Evolutionary conservation across 2,329 filamentous ascomycete genomes (phyloP).

Genomic region (Fusarium sp.): DNA sequence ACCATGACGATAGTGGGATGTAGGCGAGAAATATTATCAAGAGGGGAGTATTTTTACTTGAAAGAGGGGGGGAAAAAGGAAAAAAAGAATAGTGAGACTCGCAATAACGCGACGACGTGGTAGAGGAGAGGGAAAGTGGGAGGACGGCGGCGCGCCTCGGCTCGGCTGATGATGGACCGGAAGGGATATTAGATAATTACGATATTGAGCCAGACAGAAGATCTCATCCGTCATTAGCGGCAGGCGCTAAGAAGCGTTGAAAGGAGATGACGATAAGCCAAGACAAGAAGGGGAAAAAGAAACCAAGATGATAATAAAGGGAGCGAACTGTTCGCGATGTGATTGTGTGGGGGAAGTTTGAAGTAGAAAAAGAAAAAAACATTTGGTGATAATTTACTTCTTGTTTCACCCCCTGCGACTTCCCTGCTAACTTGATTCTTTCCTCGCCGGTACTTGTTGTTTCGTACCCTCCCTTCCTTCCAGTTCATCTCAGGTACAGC

Average conservation of each 20-base stretch:
- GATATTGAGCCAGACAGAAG: conserved; percentile 13
- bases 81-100: background rate
- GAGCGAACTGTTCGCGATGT: background rate
- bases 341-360: background rate
- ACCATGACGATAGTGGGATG: conserved; percentile 32
- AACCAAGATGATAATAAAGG: conserved; percentile 4
- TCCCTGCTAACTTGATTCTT: conserved; percentile 10
- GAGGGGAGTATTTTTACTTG: background rate
- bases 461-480: conserved; percentile 4
- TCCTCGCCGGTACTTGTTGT: conserved; percentile 17
- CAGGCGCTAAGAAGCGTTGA: conserved; percentile 12
- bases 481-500: background rate
- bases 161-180: conserved; percentile 14
- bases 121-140: background rate
- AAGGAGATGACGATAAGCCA: background rate
- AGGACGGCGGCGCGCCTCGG: conserved; percentile 14
- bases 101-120: background rate
- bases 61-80: background rate
- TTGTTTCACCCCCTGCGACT: background rate
- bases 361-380: background rate
- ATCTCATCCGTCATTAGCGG: conserved; percentile 15
- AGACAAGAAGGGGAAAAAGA: background rate
- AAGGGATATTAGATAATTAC: conserved; percentile 36
- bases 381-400: conserved; percentile 14
- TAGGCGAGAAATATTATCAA: conserved; percentile 20